phyloP scores from a whole-genome alignment of 164 flowering plant species.

The Sedum album region DNA sequence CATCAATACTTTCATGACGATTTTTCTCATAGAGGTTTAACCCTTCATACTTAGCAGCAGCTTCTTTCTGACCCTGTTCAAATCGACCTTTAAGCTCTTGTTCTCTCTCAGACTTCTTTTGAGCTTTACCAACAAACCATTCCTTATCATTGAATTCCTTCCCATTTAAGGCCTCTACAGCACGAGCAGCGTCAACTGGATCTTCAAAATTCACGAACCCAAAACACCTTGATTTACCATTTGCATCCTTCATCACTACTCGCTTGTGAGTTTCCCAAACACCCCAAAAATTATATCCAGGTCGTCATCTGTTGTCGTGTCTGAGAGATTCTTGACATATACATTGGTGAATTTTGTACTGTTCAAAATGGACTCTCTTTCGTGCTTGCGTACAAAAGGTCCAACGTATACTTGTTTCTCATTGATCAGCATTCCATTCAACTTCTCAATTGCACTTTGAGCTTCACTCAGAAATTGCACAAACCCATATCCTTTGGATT shows the following conservation, averaged over 20 bases:
- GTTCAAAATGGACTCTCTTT: slow-evolving; percentile 21
- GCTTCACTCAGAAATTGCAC: slow-evolving; percentile 48
- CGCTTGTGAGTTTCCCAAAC: slow-evolving; percentile 34
- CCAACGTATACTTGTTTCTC: slow-evolving; percentile 49
- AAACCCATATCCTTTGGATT: slow-evolving; percentile 45
- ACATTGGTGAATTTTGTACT: slow-evolving; percentile 33
- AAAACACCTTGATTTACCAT: slow-evolving; percentile 10
- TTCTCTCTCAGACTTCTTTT: slow-evolving; percentile 30
- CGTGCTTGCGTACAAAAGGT: slow-evolving; percentile 34
- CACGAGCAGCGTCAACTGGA: slow-evolving; percentile 28
- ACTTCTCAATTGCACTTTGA: slow-evolving; percentile 35
- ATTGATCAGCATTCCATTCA: slow-evolving; percentile 44
- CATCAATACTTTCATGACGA: slow-evolving; percentile 33
- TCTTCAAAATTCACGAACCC: slow-evolving; percentile 8
- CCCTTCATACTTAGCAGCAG: slow-evolving; percentile 35
- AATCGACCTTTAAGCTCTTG: slow-evolving; percentile 25
- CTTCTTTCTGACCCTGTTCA: slow-evolving; percentile 31
- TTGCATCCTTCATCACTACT: slow-evolving; percentile 11
- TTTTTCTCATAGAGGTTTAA: slow-evolving; percentile 35
- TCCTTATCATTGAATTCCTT: slow-evolving; percentile 38
- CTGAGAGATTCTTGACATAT: slow-evolving; percentile 37
- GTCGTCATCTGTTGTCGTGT: slow-evolving; percentile 36
- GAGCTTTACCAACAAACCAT: slow-evolving; percentile 25
- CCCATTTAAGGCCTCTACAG: slow-evolving; percentile 43
- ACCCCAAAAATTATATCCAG: slow-evolving; percentile 33